Conservation (phyloP, 768 basidiomycete genomes). For the Daedaleopsis sinensis region DNA sequence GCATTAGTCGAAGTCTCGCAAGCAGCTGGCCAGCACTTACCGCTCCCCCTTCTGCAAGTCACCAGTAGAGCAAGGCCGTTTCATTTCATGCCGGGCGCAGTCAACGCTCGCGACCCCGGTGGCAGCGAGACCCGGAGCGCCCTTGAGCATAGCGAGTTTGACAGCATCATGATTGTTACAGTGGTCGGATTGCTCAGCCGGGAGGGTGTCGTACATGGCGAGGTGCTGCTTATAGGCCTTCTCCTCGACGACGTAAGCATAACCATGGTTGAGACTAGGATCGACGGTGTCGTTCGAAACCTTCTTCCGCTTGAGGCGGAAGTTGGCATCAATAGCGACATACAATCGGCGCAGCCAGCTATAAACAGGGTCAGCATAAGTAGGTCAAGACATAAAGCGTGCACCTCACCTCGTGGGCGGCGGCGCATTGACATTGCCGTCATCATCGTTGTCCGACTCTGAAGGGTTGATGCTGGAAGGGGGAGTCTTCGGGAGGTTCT, state of each 20-base stretch:
- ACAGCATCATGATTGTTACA: slow-evolving; percentile 23
- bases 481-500: slow-evolving; percentile 18
- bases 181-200: slow-evolving; percentile 25
- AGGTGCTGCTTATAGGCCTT: slow-evolving; percentile 24
- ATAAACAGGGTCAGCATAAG: neutral
- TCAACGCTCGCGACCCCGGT: slow-evolving; percentile 20
- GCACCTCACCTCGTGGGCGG: slow-evolving; percentile 6
- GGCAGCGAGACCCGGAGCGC: slow-evolving; percentile 3
- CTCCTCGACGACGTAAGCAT: slow-evolving; percentile 31
- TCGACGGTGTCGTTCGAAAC: slow-evolving; percentile 20
- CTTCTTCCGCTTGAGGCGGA: slow-evolving; percentile 27
- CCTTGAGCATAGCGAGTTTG: slow-evolving; percentile 16
- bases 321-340: slow-evolving; percentile 34
- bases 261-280: slow-evolving; percentile 30
- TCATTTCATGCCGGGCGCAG: slow-evolving; percentile 28
- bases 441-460: too few species aligned
- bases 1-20: neutral
- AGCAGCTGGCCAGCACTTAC: slow-evolving; percentile 13
- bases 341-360: slow-evolving; percentile 32
- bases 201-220: neutral
- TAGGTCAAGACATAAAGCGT: neutral
- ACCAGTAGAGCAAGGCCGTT: slow-evolving; percentile 24
- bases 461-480: too few species aligned
- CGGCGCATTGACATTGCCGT: slow-evolving; percentile 1
- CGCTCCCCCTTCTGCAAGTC: slow-evolving; percentile 32